Percentiles rank a stretch among this genome's conserved stretches.
These are phyloP conservation scores for Trametes sanguinea DNA, from an alignment of 768 basidiomycete genomes.

Conservation along the genomic window DNA sequence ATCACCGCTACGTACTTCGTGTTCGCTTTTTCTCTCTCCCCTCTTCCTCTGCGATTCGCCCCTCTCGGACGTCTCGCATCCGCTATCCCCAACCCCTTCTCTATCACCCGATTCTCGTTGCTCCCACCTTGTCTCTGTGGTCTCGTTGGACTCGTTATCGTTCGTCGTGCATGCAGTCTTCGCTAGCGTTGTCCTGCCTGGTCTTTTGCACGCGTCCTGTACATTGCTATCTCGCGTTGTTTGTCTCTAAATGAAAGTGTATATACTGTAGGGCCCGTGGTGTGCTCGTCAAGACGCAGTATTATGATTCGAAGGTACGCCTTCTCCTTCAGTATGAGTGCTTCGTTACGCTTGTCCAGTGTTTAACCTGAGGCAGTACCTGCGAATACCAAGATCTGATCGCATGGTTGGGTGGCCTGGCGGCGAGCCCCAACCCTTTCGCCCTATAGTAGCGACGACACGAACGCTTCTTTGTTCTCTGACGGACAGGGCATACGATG, in stretches of 20 bases:
- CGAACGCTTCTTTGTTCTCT: too few species aligned
- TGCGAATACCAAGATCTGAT: too few species aligned
- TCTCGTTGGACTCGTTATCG: not conserved
- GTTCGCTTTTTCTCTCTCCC: not conserved
- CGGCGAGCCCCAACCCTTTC: too few species aligned
- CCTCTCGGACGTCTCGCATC: not conserved
- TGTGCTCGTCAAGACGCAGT: not conserved
- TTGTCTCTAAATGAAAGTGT: not conserved
- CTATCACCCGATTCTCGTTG: not conserved
- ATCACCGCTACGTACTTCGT: not conserved
- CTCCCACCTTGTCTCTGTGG: not conserved
- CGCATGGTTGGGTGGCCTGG: too few species aligned
- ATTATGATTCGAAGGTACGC: not conserved
- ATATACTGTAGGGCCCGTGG: constrained; percentile 2
- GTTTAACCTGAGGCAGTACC: too few species aligned
- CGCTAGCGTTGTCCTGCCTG: constrained; percentile 12
- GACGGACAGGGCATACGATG: too few species aligned
- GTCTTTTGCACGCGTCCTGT: not conserved
- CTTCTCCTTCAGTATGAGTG: not conserved
- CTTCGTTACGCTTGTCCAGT: too few species aligned
- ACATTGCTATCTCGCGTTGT: constrained; percentile 3
- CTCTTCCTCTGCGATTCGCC: not conserved
- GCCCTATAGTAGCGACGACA: too few species aligned
- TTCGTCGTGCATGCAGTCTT: constrained; percentile 1
- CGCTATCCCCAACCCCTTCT: not conserved